Evolutionary conservation across 805 yeast genomes (phyloP).

Genomic region (Zygosaccharomyces lentus): DNA sequence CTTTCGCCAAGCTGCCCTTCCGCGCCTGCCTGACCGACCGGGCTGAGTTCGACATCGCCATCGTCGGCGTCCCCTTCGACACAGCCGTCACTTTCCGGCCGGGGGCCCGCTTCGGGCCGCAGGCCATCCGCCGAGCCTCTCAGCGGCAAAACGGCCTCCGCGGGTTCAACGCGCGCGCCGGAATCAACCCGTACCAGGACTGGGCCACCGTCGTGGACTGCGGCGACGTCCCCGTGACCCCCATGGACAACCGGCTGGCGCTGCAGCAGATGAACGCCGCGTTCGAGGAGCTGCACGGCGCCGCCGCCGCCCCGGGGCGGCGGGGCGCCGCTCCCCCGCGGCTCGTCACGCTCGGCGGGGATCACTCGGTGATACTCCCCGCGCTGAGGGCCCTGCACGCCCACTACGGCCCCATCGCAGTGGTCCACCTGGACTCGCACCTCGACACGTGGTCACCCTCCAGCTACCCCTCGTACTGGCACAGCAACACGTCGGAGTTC

Average conservation of each 20-base stretch:
- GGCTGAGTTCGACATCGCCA: conserved; percentile 58
- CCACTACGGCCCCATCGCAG: conserved; percentile 62
- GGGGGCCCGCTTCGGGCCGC: conserved; percentile 82
- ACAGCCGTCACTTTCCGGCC: conserved; percentile 76
- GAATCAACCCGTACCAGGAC: conserved; percentile 52
- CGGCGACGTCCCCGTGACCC: conserved; percentile 65
- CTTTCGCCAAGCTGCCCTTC: conserved; percentile 70
- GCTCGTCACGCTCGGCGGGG: conserved; percentile 74
- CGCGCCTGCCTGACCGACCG: conserved; percentile 52
- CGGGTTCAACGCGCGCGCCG: conserved; percentile 67
- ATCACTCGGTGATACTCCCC: conserved; percentile 72
- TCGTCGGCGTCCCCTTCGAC: conserved; percentile 80
- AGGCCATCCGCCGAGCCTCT: conserved; percentile 62
- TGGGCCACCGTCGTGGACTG: conserved; percentile 59
- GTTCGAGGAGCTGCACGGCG: conserved; percentile 47
- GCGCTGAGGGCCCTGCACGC: conserved; percentile 61
- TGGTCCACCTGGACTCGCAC: conserved; percentile 83
- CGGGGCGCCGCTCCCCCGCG: conserved; percentile 46
- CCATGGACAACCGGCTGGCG: conserved; percentile 62
- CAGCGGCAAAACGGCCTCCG: conserved; percentile 65
- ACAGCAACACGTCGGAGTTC: conserved; percentile 52
- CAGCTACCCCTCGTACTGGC: conserved; percentile 62
- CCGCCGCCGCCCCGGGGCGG: conserved; percentile 10
- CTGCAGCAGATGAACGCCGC: conserved; percentile 56
- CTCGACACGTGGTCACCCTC: conserved; percentile 78